Evolutionary conservation across 805 yeast species (phyloP).

Genomic region (Lachancea quebecensis): DNA sequence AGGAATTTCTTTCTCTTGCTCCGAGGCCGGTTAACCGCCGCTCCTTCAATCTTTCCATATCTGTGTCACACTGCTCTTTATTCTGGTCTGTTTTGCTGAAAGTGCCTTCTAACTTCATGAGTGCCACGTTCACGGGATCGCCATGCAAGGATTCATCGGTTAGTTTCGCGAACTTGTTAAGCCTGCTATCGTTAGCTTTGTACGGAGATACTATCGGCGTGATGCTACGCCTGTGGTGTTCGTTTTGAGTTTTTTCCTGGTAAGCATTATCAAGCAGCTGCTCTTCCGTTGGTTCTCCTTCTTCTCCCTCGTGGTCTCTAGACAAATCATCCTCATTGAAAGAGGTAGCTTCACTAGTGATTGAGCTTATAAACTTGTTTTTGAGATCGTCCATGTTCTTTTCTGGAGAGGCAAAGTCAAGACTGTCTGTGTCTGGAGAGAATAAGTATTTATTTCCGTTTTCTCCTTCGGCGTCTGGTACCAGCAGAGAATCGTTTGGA

Average conservation of each 20-base stretch:
- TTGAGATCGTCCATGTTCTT: slow-evolving; percentile 28
- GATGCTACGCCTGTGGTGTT: slow-evolving; percentile 6
- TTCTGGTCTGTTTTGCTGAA: slow-evolving; percentile 19
- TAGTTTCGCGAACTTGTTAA: slow-evolving; percentile 62
- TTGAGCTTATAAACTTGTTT: slow-evolving; percentile 23
- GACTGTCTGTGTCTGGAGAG: slow-evolving; percentile 24
- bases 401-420: slow-evolving; percentile 28
- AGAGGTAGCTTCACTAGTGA: slow-evolving; percentile 9
- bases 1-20: slow-evolving; percentile 24
- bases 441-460: slow-evolving; percentile 23
- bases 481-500: slow-evolving; percentile 1
- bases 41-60: slow-evolving; percentile 5
- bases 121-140: slow-evolving; percentile 69
- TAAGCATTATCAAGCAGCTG: slow-evolving; percentile 1
- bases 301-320: background rate
- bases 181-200: slow-evolving; percentile 5
- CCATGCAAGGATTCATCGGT: slow-evolving; percentile 67
- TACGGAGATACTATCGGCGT: slow-evolving; percentile 5
- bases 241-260: slow-evolving; percentile 1
- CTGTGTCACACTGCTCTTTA: slow-evolving; percentile 6
- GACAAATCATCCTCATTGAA: slow-evolving; percentile 7
- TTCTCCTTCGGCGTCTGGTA: slow-evolving; percentile 1
- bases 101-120: slow-evolving; percentile 73
- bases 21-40: slow-evolving; percentile 14
- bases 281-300: slow-evolving; percentile 2